Conservation (phyloP, 192 early-diverging fungal genomes). For the Backusella circina region DNA sequence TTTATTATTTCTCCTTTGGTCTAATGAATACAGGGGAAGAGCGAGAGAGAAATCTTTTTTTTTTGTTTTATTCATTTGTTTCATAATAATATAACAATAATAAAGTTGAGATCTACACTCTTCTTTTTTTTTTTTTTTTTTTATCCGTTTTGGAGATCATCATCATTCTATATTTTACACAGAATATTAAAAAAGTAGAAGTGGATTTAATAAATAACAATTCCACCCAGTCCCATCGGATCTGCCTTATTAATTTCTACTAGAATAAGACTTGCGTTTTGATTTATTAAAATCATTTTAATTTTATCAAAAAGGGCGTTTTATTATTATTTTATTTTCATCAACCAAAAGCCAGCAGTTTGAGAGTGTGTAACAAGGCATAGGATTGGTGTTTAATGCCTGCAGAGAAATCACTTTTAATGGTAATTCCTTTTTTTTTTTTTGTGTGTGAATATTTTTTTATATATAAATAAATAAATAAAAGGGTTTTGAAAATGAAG, state of each 20-base stretch:
- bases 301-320: background rate
- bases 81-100: background rate
- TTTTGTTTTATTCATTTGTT: background rate
- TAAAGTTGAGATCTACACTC: background rate
- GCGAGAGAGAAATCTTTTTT: background rate
- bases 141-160: background rate
- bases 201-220: background rate
- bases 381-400: background rate
- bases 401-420: background rate
- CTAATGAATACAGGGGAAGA: background rate
- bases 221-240: background rate
- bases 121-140: background rate
- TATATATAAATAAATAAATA: background rate
- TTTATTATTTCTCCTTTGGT: background rate
- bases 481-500: background rate
- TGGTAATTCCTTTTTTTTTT: background rate
- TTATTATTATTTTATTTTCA: background rate
- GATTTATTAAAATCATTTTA: conserved; percentile 1
- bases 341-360: background rate
- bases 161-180: background rate
- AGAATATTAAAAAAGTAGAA: background rate
- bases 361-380: background rate
- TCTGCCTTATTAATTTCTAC: background rate
- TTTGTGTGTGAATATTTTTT: background rate
- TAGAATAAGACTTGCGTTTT: background rate